Conservation (phyloP, 139 green algal genomes). For the Micromonas pusilla region DNA sequence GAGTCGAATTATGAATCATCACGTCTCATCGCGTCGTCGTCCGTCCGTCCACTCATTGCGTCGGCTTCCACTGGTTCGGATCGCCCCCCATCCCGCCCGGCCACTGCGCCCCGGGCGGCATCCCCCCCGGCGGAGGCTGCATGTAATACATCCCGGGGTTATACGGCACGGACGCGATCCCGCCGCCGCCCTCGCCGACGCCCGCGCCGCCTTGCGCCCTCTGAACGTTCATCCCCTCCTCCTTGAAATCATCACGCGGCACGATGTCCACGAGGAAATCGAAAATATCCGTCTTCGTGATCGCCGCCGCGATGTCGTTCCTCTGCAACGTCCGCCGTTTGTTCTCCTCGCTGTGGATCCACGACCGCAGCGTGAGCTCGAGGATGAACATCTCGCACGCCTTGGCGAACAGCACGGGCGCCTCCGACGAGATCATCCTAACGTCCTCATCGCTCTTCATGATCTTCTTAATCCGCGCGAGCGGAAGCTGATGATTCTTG, state of each 20-base stretch:
- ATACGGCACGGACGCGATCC: not conserved
- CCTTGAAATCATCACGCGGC: conserved; percentile 59
- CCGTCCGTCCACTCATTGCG: not conserved
- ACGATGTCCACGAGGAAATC: conserved; percentile 97
- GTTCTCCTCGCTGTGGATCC: conserved; percentile 91
- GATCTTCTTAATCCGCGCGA: conserved; percentile 99
- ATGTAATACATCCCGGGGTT: conserved; percentile 20
- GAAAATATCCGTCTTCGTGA: conserved; percentile 88
- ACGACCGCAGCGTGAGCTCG: conserved; percentile 79
- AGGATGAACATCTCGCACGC: conserved; percentile 98
- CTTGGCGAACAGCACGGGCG: conserved; percentile 94
- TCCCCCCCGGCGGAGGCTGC: not conserved
- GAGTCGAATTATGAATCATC: no score
- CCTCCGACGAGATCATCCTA: conserved; percentile 72
- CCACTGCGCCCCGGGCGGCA: not conserved
- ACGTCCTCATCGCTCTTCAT: conserved; percentile 98
- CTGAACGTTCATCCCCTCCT: conserved; percentile 8
- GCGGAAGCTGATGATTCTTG: conserved; percentile 91
- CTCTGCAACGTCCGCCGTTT: conserved; percentile 92
- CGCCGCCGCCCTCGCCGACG: no score
- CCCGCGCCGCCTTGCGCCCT: not conserved
- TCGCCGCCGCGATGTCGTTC: conserved; percentile 89
- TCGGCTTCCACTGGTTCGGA: not conserved
- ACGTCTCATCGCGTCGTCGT: not conserved
- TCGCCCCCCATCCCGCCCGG: not conserved